These are phyloP conservation scores for Leucoagaricus sp. DNA, from an alignment of 1,284 basidiomycete species.

Conservation along the genomic window DNA sequence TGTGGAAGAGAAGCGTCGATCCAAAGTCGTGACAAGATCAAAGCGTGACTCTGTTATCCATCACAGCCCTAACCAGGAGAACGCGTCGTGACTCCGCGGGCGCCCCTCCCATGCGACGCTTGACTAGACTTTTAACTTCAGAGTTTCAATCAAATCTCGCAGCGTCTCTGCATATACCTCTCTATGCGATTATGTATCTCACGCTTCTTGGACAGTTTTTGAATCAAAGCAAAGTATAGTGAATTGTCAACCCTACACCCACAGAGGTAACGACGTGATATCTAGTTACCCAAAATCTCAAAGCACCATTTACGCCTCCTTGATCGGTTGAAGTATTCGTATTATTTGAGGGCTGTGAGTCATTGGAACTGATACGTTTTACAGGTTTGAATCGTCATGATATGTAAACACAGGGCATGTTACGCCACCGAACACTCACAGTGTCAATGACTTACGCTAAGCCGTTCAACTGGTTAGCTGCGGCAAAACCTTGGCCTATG, in stretches of 20 bases:
- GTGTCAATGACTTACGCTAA: conserved; percentile 23
- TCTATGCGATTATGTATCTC: too few relatives aligned
- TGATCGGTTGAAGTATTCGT: not conserved
- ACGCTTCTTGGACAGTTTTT: not conserved
- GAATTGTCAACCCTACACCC: not conserved
- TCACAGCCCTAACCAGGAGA: not conserved
- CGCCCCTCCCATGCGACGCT: too few relatives aligned
- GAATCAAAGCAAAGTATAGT: not conserved
- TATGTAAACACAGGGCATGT: not conserved
- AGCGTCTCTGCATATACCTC: too few relatives aligned
- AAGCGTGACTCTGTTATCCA: conserved; percentile 8
- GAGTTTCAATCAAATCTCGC: not conserved
- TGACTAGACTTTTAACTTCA: too few relatives aligned
- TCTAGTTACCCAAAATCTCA: not conserved
- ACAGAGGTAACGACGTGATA: not conserved
- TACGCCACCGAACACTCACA: not conserved
- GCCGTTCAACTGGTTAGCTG: conserved; percentile 49
- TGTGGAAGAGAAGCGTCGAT: not conserved
- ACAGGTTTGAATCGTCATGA: not conserved
- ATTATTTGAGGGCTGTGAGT: not conserved
- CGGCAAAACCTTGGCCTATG: conserved; percentile 42
- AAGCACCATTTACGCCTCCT: not conserved
- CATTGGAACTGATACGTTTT: not conserved
- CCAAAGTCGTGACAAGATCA: conserved; percentile 11
- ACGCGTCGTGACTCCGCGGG: too few relatives aligned